Conservation (phyloP, 176 grass and related monocot genomes). For the Rhynchospora tenuis region DNA sequence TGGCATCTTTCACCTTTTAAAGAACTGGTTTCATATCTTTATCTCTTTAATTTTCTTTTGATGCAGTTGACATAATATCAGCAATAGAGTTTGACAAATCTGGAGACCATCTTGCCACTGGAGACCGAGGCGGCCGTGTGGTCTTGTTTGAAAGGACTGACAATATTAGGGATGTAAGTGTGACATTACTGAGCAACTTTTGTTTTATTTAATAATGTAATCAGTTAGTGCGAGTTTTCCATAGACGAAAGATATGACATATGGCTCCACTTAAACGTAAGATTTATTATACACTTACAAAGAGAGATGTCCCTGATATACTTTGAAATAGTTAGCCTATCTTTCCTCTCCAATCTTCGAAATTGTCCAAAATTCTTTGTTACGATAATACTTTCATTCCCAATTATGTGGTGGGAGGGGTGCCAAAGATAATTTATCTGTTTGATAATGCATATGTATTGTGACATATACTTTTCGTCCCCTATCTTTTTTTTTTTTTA, state of each 20-base stretch:
- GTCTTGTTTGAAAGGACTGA: conserved; percentile 93
- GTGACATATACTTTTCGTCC: too few species aligned
- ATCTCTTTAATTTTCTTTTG: conserved; percentile 30
- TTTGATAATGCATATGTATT: background rate
- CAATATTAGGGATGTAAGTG: conserved; percentile 51
- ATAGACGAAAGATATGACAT: background rate
- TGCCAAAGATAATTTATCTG: background rate
- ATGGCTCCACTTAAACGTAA: background rate
- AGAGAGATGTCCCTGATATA: background rate
- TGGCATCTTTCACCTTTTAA: conserved; percentile 11
- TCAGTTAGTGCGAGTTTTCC: background rate
- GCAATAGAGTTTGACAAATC: conserved; percentile 95
- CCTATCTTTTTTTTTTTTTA: too few species aligned
- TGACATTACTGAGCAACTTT: conserved; percentile 14
- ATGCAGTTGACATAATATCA: conserved; percentile 88
- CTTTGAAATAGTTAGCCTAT: background rate
- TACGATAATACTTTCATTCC: background rate
- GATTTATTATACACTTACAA: background rate
- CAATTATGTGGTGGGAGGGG: background rate
- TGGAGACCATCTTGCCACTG: conserved; percentile 88
- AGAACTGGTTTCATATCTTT: background rate
- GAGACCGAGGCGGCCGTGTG: conserved; percentile 86
- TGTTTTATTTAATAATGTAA: conserved; percentile 8
- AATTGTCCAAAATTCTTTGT: background rate
- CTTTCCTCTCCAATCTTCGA: background rate